Evolutionary conservation across 176 grass and related monocot genomes (phyloP).

Genomic region (Ampelocalamus luodianensis): DNA sequence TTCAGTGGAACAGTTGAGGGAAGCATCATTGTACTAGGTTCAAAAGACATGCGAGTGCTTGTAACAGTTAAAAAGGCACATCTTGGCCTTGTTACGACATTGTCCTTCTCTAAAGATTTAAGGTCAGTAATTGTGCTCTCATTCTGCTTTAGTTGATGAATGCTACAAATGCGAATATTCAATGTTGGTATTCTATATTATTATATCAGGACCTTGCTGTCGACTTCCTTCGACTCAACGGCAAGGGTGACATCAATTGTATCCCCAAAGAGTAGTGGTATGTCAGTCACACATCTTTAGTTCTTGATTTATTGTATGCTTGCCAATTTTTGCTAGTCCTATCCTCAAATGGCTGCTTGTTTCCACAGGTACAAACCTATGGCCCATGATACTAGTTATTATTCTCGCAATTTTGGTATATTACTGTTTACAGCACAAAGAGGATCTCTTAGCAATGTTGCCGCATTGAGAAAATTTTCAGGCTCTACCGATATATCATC

Average conservation of each 20-base stretch:
- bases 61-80: constrained; percentile 86
- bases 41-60: constrained; percentile 63
- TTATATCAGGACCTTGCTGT: constrained; percentile 69
- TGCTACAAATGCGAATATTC: background rate
- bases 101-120: constrained; percentile 81
- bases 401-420: constrained; percentile 75
- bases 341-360: constrained; percentile 40
- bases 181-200: constrained; percentile 23
- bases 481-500: constrained; percentile 13
- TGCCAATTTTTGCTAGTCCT: constrained; percentile 4
- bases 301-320: constrained; percentile 26
- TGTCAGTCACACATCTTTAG: background rate
- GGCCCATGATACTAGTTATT: constrained; percentile 65
- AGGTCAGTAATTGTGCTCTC: constrained; percentile 51
- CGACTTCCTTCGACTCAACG: constrained; percentile 88
- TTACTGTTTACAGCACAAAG: constrained; percentile 64
- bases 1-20: constrained; percentile 85
- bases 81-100: constrained; percentile 78
- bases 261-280: constrained; percentile 62
- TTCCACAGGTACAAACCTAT: constrained; percentile 63
- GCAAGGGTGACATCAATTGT: constrained; percentile 76
- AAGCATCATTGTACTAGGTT: constrained; percentile 59
- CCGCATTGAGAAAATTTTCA: constrained; percentile 23
- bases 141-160: constrained; percentile 28
- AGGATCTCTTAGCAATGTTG: constrained; percentile 42